These are phyloP conservation scores for Yarrowia sp. DNA, from an alignment of 805 yeast species.

Conservation along the genomic window DNA sequence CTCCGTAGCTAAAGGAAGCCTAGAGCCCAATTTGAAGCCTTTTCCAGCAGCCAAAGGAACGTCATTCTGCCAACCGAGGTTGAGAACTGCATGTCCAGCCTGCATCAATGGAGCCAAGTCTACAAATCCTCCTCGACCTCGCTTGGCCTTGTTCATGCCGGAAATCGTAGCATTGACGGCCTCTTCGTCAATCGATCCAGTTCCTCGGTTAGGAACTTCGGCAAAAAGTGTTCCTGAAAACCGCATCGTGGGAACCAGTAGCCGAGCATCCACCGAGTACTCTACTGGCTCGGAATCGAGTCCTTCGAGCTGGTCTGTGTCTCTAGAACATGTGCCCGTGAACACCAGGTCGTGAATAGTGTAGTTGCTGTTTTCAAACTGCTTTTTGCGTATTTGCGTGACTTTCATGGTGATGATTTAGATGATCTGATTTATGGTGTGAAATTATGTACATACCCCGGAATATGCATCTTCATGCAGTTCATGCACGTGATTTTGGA, in stretches of 20 bases:
- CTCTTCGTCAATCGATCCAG: conserved; percentile 12
- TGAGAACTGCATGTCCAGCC: background rate
- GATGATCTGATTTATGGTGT: too few species aligned
- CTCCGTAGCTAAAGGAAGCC: background rate
- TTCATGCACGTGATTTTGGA: background rate
- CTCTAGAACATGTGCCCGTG: background rate
- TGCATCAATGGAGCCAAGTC: conserved; percentile 9
- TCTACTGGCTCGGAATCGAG: background rate
- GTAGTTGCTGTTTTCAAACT: background rate
- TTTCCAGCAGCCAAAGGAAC: background rate
- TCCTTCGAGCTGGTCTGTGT: background rate
- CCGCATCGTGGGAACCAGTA: background rate
- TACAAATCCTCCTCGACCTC: conserved; percentile 2
- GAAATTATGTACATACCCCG: background rate
- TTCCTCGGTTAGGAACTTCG: conserved; percentile 5
- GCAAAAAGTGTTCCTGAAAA: conserved; percentile 15
- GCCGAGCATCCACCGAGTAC: conserved; percentile 22
- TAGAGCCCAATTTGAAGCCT: conserved; percentile 5
- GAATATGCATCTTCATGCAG: background rate
- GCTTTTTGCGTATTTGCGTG: background rate
- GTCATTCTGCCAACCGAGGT: conserved; percentile 22
- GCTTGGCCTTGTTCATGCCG: background rate
- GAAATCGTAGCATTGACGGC: background rate
- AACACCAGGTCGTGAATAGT: background rate
- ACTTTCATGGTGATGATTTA: background rate